phyloP scores from a whole-genome alignment of 2,329 filamentous ascomycete genomes.

The Monilinia polystroma region DNA sequence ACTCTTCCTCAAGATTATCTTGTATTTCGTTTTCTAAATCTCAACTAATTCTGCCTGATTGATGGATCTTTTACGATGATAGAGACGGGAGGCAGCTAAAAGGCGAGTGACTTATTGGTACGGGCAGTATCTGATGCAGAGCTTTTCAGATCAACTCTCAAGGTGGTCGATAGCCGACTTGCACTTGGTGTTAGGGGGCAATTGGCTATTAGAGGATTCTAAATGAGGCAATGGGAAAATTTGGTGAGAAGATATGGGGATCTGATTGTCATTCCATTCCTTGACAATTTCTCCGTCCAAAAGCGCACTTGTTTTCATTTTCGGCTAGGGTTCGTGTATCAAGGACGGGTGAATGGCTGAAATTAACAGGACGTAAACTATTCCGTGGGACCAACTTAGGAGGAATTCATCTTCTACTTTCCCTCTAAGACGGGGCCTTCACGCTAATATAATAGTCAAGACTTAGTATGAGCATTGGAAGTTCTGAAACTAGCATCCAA shows the following conservation, averaged over 20 bases:
- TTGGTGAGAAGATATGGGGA: not conserved
- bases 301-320: not conserved
- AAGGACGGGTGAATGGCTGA: not conserved
- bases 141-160: not conserved
- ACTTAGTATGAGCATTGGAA: too few relatives aligned
- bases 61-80: too few relatives aligned
- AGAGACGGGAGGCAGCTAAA: too few relatives aligned
- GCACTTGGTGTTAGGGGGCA: not conserved
- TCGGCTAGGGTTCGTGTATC: too few relatives aligned
- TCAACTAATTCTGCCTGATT: too few relatives aligned
- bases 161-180: not conserved
- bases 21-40: too few relatives aligned
- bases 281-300: not conserved
- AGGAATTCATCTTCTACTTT: not conserved
- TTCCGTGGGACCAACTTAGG: not conserved
- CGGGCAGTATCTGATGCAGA: not conserved
- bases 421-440: too few relatives aligned
- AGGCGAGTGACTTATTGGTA: not conserved
- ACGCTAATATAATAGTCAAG: too few relatives aligned
- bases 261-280: too few relatives aligned
- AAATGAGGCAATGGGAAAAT: not conserved
- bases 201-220: not conserved
- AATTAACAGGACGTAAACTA: constrained; percentile 5
- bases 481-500: too few relatives aligned
- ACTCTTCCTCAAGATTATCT: too few relatives aligned